Conservation (phyloP, 257 asterid genomes). For the Parsonsia alboflavescens region DNA sequence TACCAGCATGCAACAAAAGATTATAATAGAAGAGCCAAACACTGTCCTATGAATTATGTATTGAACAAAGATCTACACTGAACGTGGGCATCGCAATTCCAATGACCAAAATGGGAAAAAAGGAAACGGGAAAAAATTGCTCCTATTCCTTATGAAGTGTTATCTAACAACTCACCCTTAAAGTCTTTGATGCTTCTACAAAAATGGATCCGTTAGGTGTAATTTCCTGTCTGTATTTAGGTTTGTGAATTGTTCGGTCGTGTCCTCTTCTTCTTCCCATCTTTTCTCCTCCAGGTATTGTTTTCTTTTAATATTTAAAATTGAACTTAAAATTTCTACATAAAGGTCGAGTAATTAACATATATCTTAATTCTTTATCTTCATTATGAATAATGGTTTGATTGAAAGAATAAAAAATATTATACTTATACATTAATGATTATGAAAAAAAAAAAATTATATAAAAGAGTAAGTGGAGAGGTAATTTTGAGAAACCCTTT, state of each 20-base stretch:
- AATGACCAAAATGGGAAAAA: not conserved
- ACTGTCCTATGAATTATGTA: not conserved
- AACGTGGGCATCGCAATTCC: not conserved
- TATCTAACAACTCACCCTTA: not conserved
- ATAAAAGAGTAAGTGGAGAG: no score
- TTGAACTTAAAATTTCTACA: not conserved
- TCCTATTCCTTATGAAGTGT: not conserved
- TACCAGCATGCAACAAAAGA: not conserved
- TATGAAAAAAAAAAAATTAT: no score
- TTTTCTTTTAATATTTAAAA: no score
- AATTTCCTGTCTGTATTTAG: conserved; percentile 6
- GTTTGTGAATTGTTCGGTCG: not conserved
- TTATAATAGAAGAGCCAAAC: not conserved
- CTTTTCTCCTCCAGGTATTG: no score
- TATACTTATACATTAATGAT: no score
- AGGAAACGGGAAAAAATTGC: not conserved
- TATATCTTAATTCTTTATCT: no score
- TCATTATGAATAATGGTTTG: no score
- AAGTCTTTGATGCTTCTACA: not conserved
- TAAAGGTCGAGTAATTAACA: not conserved
- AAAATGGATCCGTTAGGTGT: conserved; percentile 4
- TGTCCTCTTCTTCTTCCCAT: not conserved
- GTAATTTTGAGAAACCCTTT: no score
- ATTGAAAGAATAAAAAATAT: no score
- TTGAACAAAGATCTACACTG: not conserved